These are phyloP conservation scores for Saturnispora ahearnii DNA, from an alignment of 805 yeast species.

Conservation along the genomic window DNA sequence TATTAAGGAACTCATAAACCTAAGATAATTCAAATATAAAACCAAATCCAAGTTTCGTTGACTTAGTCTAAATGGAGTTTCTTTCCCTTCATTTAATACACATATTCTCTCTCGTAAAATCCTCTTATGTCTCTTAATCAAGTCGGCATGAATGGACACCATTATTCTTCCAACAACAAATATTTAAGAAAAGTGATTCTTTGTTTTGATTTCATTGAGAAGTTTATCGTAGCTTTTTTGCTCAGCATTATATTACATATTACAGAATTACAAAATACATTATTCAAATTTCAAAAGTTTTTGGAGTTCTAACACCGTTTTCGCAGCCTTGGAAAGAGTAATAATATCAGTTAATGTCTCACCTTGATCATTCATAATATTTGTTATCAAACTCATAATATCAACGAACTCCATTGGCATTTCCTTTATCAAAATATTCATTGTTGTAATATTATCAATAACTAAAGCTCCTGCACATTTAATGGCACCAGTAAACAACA, in stretches of 20 bases:
- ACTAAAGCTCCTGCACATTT: slow-evolving; percentile 7
- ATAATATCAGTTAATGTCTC: not conserved
- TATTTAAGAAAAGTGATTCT: not conserved
- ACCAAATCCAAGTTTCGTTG: slow-evolving; percentile 25
- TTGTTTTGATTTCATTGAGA: not conserved
- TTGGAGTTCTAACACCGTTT: slow-evolving; percentile 1
- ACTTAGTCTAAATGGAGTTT: slow-evolving; percentile 6
- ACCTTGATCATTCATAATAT: slow-evolving; percentile 5
- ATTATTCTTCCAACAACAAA: not conserved
- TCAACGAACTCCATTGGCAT: slow-evolving; percentile 2
- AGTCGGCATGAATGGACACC: slow-evolving; percentile 11
- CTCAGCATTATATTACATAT: not conserved
- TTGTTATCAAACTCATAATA: not conserved
- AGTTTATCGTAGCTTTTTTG: not conserved
- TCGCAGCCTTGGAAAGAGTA: not conserved
- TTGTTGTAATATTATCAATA: slow-evolving; percentile 7
- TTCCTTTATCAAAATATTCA: not conserved
- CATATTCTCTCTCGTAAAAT: slow-evolving; percentile 9
- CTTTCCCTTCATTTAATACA: slow-evolving; percentile 2
- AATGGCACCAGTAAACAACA: slow-evolving; percentile 9
- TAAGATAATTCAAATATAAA: slow-evolving; percentile 38
- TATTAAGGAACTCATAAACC: slow-evolving; percentile 36
- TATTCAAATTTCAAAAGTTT: not conserved
- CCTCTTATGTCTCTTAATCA: slow-evolving; percentile 10
- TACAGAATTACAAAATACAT: not conserved